Conservation (phyloP, 179 eudicot genomes). For the Camellia oleifera region DNA sequence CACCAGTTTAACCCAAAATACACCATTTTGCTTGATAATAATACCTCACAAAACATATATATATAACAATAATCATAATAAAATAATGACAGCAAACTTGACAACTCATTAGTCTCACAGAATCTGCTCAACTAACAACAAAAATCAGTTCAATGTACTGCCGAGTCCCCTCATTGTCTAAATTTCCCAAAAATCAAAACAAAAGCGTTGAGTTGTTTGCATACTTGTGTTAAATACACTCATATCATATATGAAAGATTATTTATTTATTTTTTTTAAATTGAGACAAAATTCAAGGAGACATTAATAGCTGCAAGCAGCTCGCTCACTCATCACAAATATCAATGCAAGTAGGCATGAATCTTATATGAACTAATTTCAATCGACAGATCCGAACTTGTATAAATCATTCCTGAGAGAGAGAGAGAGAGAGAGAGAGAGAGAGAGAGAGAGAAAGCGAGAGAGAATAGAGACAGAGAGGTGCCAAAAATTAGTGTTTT, state of each 20-base stretch:
- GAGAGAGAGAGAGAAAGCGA: no score
- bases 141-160: not conserved
- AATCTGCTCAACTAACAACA: not conserved
- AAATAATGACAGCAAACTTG: not conserved
- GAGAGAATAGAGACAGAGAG: not conserved
- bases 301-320: slow-evolving; percentile 9
- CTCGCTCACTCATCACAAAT: slow-evolving; percentile 33
- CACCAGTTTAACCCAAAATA: not conserved
- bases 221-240: not conserved
- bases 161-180: not conserved
- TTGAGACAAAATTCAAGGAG: not conserved
- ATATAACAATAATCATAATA: not conserved
- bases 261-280: not conserved
- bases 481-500: slow-evolving; percentile 10
- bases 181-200: not conserved
- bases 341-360: slow-evolving; percentile 28
- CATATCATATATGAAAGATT: not conserved
- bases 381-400: slow-evolving; percentile 26
- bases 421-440: not conserved
- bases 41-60: not conserved
- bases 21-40: not conserved
- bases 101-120: not conserved
- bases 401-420: not conserved
- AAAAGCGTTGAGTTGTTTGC: not conserved
- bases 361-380: slow-evolving; percentile 13